Conservation (phyloP, 495 filamentous ascomycete species). For the Hypomontagnella monticulosa region DNA sequence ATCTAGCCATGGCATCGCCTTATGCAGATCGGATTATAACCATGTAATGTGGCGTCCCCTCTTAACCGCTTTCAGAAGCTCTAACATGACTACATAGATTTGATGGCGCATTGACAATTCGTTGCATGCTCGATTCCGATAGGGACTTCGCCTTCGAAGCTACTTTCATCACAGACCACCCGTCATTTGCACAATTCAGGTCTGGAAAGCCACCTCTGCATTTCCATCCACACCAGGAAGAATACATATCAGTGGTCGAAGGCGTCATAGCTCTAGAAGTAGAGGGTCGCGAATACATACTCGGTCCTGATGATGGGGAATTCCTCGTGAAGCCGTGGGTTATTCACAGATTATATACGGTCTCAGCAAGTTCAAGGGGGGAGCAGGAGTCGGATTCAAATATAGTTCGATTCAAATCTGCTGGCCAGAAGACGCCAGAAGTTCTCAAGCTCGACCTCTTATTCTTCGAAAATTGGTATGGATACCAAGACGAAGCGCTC, state of each 20-base stretch:
- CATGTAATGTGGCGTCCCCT: too few relatives aligned
- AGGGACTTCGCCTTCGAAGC: neutral
- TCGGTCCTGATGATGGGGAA: slow-evolving; percentile 39
- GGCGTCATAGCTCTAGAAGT: slow-evolving; percentile 32
- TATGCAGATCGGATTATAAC: too few relatives aligned
- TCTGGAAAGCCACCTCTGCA: slow-evolving; percentile 4
- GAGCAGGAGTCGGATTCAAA: neutral
- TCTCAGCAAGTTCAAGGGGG: slow-evolving; percentile 3
- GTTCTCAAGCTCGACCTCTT: slow-evolving; percentile 46
- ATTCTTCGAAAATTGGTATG: slow-evolving; percentile 64
- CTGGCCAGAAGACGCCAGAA: slow-evolving; percentile 33
- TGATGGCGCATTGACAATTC: too few relatives aligned
- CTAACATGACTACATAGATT: too few relatives aligned
- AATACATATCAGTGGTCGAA: neutral
- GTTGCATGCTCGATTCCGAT: too few relatives aligned
- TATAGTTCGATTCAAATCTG: slow-evolving; percentile 13
- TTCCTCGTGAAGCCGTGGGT: slow-evolving; percentile 39
- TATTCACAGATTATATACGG: slow-evolving; percentile 45
- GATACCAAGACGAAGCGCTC: slow-evolving; percentile 55
- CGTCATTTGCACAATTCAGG: neutral
- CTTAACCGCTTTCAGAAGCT: too few relatives aligned
- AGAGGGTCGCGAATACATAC: slow-evolving; percentile 36
- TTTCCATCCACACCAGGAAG: slow-evolving; percentile 5
- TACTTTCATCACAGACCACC: neutral
- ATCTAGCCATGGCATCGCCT: too few relatives aligned